Evolutionary conservation across 495 filamentous ascomycete genomes (phyloP), one percentile per base, ranked within the genome.

Genomic region (Lineolata rhizophorae): DNA sequence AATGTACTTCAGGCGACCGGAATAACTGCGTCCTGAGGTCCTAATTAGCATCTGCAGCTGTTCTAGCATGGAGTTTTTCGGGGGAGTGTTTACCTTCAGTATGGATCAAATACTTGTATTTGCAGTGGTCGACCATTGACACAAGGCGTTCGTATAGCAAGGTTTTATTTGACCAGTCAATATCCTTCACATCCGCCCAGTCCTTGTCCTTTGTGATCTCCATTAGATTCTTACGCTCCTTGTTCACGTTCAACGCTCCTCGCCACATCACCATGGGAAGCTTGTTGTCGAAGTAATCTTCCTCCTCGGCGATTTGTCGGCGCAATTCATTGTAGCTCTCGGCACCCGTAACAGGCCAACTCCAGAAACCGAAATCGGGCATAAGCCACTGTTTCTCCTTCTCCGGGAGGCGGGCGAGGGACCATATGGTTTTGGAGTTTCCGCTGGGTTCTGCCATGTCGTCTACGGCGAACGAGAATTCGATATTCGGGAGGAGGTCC

Each of bases 361-460:
- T 36, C 38, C 37, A 47, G 38, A 38, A 44, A 10, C 32, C 38
- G 26, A 49, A 51, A 29, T 51, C 47, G 2, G 47, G 47, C 46
- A 51, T 49, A 6, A 51, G 37, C 46, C 46, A 48, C 9, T 41
- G 6, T 3, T 29, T 30, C 20, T 39, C 35, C 12, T 49, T 30
- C 3, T 39, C 17, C 15, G 20, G 18, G 3, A 19, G 32, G 4
- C 47, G 46, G 3, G 31, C 15, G 17, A 35, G 41, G 5, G 37
- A 36, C 46, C 43, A 49, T 1, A 41, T 40, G 11, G 43, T 27
- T 13, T 30, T 26, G 4, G 28, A 18, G 26, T 19, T 24, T 20
- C 35, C 20, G 3, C 18, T 6, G 14, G 8, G 6, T 5, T 21
- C 33, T 2, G 42, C 31, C 9, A 18, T 25, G 32, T 50, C 46